Evolutionary conservation across 495 filamentous ascomycete genomes (phyloP).

Genomic region (Friedmanniomyces simplex): DNA sequence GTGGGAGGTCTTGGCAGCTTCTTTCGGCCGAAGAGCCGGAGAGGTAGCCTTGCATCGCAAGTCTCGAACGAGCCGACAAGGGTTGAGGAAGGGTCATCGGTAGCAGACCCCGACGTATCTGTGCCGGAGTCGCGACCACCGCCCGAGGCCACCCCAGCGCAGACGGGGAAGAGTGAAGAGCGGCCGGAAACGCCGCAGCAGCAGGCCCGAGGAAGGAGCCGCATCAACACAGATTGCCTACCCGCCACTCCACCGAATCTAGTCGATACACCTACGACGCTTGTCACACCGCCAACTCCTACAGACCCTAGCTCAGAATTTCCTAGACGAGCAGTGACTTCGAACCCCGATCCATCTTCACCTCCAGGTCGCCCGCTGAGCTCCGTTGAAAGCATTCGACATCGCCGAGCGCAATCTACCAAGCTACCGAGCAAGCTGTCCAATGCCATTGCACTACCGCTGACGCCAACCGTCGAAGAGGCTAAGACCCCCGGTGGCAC

Average conservation of each 20-base stretch:
- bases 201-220: background rate
- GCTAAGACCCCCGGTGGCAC: constrained; percentile 40
- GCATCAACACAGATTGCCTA: constrained; percentile 12
- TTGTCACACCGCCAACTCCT: constrained; percentile 35
- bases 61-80: background rate
- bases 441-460: constrained; percentile 54
- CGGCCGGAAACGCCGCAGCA: constrained; percentile 10
- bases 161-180: constrained; percentile 4
- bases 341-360: background rate
- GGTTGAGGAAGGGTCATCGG: background rate
- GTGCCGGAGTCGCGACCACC: background rate
- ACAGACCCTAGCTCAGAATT: constrained; percentile 25
- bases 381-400: constrained; percentile 16
- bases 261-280: constrained; percentile 29
- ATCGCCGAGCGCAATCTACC: constrained; percentile 51
- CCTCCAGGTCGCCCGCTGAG: background rate
- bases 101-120: constrained; percentile 1
- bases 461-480: constrained; percentile 65
- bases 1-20: constrained; percentile 6
- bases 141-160: background rate
- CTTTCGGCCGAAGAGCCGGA: constrained; percentile 10
- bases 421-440: constrained; percentile 75
- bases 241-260: constrained; percentile 31
- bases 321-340: constrained; percentile 14
- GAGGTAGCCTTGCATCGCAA: constrained; percentile 5